Evolutionary conservation across 257 asterid species (phyloP), one percentile per base, ranked within the genome.

Genomic region (Solanum clarkiae): DNA sequence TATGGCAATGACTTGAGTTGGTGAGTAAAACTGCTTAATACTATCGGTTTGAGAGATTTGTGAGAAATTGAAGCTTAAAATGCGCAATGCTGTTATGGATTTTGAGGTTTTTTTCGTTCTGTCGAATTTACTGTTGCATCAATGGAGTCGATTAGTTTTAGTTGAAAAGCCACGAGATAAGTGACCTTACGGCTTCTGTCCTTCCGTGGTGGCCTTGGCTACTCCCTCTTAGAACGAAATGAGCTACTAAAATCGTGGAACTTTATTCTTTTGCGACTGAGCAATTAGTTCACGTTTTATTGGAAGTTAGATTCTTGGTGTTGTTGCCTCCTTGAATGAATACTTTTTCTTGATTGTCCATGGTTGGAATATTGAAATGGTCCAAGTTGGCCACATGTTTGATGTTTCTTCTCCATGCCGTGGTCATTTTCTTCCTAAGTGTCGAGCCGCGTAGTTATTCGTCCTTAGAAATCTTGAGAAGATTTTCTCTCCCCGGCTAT

Each of bases 1-100:
- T 94, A 90, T 72, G 98, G 98, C 84, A 95, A 95, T 87, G 96
- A 89, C 29, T 84, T 92, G 94, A 96, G 97, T 66, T 95, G 98
- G 98, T 95, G 86, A 80, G 91, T 87, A 45, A 55, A 66, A 0
- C 42, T 24, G 57, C 16, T 20, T 20, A n/a, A 72, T 72, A n/a
- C 80, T 72, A n/a, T n/a, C 6, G 7, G 42, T n/a, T 72, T 45
- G n/a, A 10, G 81, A 47, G 42, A 47, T 74, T 74, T 47, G 1
- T 74, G 3, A 74, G 1, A 74, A 13, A n/a, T 11, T 22, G 42
- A 74, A 22, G 59, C 57, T 74, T 74, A 13, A 45, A 45, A 45
- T 74, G n/a, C 40, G 42, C 13, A 45, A 74, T 74, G 40, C 6
- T 74, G n/a, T 47, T 11, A 49, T 13, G n/a, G 7, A 45, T 74